Evolutionary conservation across 116 monocot genomes (phyloP), one percentile per base, ranked within the genome.

Genomic region (Posidonia oceanica): DNA sequence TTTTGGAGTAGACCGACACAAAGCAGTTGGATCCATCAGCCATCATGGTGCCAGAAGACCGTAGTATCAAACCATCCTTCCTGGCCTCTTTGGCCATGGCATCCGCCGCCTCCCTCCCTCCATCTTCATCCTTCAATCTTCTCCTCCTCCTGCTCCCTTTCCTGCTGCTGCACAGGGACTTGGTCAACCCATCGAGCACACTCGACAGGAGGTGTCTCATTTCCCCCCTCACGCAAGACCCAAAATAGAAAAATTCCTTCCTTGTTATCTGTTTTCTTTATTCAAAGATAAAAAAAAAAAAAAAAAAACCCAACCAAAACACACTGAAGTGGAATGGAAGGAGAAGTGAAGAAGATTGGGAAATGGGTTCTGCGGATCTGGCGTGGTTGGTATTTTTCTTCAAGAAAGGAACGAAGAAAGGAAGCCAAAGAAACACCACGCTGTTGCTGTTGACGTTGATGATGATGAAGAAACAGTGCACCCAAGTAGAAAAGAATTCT

Each of bases 1-100:
- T 73, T 61, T 60, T 77, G 20, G 88, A 86, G 70, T 66, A 92
- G 23, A 73, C 83, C 37, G 92, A 81, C 1, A 77, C 86, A 40
- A 82, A 92, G 60, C 76, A 63, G 53, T 78, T 71, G 18, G 82
- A 83, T 5, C 75, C 78, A 20, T 73, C 69, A 16, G 75, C 70
- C 29, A 52, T 51, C 54, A 82, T 20, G 8, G 76, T 69, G 8
- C 92, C 92, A 15, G 88, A 86, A n/a, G 80, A 76, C 74, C 68
- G 67, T 64, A 88, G 66, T 17, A 88, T 69, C 88, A 63, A 23
- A 39, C 57, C 69, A 55, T 56, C 51, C 36, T 70, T 70, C 69
- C 56, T 70, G 4, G 69, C 69, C 54, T 57, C 54, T 54, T 36
- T n/a, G 12, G 40, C 69, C 54, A 70, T 41, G 7, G 7, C 38